phyloP scores from a whole-genome alignment of 495 filamentous ascomycete species.

The Penicilliopsis zonata region DNA sequence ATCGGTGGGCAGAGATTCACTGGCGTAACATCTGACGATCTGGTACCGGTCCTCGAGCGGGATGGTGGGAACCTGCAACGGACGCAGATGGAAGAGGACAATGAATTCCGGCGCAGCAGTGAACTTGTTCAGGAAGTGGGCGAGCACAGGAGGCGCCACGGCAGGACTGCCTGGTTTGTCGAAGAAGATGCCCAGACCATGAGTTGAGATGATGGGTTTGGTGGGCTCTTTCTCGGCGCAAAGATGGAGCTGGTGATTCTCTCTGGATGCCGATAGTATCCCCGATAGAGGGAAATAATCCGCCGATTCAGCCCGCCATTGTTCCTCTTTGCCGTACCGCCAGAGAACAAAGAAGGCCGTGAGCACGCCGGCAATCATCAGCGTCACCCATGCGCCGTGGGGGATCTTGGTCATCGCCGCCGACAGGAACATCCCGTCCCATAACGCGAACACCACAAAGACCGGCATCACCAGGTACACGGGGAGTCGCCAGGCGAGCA shows the following conservation, averaged over 20 bases:
- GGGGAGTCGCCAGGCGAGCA: conserved; percentile 55
- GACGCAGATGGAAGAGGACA: conserved; percentile 53
- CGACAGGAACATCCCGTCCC: conserved; percentile 56
- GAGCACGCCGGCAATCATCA: conserved; percentile 47
- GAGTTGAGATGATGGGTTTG: conserved; percentile 30
- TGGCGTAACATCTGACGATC: too few species aligned
- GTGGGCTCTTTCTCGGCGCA: conserved; percentile 23
- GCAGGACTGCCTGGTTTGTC: conserved; percentile 44
- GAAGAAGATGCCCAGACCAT: conserved; percentile 52
- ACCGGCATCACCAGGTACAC: conserved; percentile 42
- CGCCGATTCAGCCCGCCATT: conserved; percentile 54
- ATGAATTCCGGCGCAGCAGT: conserved; percentile 41
- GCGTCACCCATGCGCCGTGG: conserved; percentile 62
- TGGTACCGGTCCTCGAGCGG: too few species aligned
- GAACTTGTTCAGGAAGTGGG: conserved; percentile 54
- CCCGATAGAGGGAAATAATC: conserved; percentile 39
- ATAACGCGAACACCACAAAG: conserved; percentile 48
- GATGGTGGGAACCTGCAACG: too few species aligned
- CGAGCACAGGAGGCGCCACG: conserved; percentile 44
- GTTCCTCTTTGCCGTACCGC: conserved; percentile 65
- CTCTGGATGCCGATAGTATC: conserved; percentile 17
- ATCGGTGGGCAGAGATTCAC: too few species aligned
- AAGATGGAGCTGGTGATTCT: not conserved
- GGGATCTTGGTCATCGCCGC: conserved; percentile 58
- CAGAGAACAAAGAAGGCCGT: conserved; percentile 52